A percentile compares a stretch with the other conserved stretches of the same genome.
These are phyloP conservation scores for Dalbergia cochinchinensis DNA, from an alignment of 306 rosid genomes.

Conservation along the genomic window DNA sequence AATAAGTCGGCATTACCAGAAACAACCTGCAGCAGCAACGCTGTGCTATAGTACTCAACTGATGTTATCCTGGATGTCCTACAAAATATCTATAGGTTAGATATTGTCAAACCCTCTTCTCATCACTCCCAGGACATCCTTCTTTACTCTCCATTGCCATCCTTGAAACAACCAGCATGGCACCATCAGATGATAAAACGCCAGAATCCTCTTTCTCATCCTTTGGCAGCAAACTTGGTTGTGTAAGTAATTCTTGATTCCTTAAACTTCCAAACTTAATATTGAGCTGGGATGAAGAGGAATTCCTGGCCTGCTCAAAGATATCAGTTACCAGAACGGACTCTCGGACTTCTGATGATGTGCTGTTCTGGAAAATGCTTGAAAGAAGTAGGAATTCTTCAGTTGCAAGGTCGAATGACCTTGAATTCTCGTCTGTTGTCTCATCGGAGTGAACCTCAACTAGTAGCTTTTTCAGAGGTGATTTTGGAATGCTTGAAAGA, in stretches of 20 bases:
- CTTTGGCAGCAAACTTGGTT: constrained; percentile 34
- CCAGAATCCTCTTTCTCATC: constrained; percentile 36
- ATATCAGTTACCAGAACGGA: neutral
- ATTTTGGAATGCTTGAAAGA: constrained; percentile 44
- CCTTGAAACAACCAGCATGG: constrained; percentile 15
- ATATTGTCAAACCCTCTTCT: constrained; percentile 43
- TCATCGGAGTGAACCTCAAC: constrained; percentile 37
- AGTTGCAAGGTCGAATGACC: constrained; percentile 43
- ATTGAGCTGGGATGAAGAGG: constrained; percentile 11
- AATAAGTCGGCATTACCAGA: constrained; percentile 32
- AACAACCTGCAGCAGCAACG: constrained; percentile 38
- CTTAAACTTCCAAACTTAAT: constrained; percentile 42
- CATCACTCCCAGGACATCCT: constrained; percentile 8
- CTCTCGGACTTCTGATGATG: constrained; percentile 28
- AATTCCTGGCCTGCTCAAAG: constrained; percentile 5
- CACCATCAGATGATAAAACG: constrained; percentile 43
- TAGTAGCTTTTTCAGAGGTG: neutral
- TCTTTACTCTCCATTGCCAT: constrained; percentile 28
- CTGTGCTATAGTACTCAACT: constrained; percentile 1
- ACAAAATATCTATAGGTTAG: constrained; percentile 27
- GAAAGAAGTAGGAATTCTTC: constrained; percentile 59
- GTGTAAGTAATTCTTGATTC: constrained; percentile 11
- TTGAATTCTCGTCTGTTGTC: neutral
- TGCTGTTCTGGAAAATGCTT: constrained; percentile 23
- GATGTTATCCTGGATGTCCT: constrained; percentile 3